Evolutionary conservation across 148 eudicot species (phyloP), one percentile per base, ranked within the genome.

Genomic region (Rhododendron vialii): DNA sequence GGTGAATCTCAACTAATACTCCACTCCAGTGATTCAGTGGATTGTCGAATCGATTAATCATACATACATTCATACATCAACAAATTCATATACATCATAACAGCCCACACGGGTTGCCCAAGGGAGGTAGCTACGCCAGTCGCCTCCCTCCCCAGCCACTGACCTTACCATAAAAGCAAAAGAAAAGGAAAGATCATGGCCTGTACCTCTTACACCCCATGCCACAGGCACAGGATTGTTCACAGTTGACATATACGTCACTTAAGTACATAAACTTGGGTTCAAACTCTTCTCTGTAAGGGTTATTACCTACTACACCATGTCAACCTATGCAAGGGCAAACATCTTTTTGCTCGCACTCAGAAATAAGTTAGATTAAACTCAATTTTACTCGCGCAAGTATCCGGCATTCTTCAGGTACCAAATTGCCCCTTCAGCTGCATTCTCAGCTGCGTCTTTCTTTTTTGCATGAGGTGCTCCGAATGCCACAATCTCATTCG

Each of bases 341-440:
- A 17, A 24, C 7, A 71, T 84, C 5, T 13, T 74, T 33, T 41
- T 26, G 15, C 41, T 47, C 55, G 15, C 22, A 0, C 20, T 26
- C 84, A 13, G 71, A 24, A 24, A 51, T 13, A 9, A 26, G 84
- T 51, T n/a, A 76, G 81, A 76, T 7, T 53, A 55, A 24, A 63
- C 82, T 84, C 35, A 47, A 8, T 77, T 83, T 41, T 73, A 41
- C 45, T 85, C 78, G 65, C 51, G 69, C n/a, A 92, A 63, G 84
- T 90, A 92, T 1, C 98, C 98, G 77, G 80, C 87, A 71, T 88
- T 90, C 63, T 90, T 87, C 78, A 97, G 84, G 83, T 83, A 90
- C 99, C 99, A 97, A 80, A 95, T 88, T 6, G 93, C 98, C 80
- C 91, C 98, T 82, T 90, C 87, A 33, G 99, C 99, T 22, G 99